These are phyloP conservation scores for Pestalotiopsis sp. DNA, from an alignment of 2,329 filamentous ascomycete genomes.

Conservation along the genomic window DNA sequence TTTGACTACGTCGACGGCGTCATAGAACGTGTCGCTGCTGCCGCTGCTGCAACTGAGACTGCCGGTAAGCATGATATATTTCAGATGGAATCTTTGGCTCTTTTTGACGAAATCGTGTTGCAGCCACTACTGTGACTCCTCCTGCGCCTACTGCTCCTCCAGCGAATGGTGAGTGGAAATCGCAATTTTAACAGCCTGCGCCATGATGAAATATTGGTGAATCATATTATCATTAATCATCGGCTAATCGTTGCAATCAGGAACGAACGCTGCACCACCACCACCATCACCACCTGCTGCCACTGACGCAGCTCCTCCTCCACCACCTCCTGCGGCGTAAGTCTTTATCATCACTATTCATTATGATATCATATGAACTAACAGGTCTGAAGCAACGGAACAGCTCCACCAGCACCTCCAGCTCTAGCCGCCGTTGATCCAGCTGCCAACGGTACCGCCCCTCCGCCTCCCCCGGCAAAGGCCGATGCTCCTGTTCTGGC, in stretches of 20 bases:
- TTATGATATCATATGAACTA: neutral
- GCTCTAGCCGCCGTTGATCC: neutral
- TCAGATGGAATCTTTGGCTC: neutral
- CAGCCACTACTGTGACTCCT: neutral
- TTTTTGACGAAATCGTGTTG: neutral
- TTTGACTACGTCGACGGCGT: neutral
- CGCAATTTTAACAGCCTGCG: neutral
- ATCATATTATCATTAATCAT: neutral
- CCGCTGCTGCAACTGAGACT: neutral
- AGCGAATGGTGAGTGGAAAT: neutral
- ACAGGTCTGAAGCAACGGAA: neutral
- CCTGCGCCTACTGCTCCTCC: neutral
- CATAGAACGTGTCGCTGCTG: neutral
- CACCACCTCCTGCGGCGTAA: neutral
- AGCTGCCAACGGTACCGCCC: constrained; percentile 4
- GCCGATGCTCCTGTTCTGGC: neutral
- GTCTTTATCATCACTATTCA: neutral
- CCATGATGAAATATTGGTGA: neutral
- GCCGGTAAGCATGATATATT: neutral
- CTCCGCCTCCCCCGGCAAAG: neutral
- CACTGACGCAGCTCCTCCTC: neutral
- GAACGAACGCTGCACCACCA: neutral
- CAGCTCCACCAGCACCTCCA: neutral
- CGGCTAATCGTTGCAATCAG: neutral
- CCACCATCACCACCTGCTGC: neutral